Evolutionary conservation across 768 basidiomycete genomes (phyloP), one percentile per base, ranked within the genome.

Genomic region (Saitozyma podzolica): DNA sequence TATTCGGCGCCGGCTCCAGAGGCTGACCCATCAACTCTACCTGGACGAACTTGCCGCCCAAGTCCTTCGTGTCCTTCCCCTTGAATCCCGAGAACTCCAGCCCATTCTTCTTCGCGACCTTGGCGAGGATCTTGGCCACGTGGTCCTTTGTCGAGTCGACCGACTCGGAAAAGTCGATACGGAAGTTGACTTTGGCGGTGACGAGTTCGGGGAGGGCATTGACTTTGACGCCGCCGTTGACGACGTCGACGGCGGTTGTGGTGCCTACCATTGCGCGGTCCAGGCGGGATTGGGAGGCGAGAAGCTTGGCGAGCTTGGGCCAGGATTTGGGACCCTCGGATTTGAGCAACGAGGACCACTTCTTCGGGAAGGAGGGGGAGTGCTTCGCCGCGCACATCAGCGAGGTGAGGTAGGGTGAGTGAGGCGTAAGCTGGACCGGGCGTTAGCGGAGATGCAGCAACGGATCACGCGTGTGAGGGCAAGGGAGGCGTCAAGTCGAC

Each of bases 151-250:
- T 74, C 16, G 65, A 63, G 16, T 72, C 61, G 52, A 77, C 59
- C 17, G 58, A 65, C 56, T 75, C 74, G 1, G 67, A 62, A 59
- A 78, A 78, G 63, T 75, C 74, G 56, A 78, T 78, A 17, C 76
- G 67, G 65, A 74, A 73, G 59, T 78, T 78, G 66, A 78, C 69
- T 49, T 63, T 41, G 9, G 71, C 61, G 2, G 63, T 68, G 16
- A 78, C 76, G 4, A 69, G 53, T 56, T 76, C 75, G n/a, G 75
- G 75, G 8, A 76, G 43, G 45, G 70, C 72, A 45, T 74, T 76
- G 50, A 74, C 73, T 47, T 79, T 79, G 43, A 69, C 69, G 11
- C 78, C 78, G 20, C 76, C 78, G 52, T 65, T 43, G 61, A 79
- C 66, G 17, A 79, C 73, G 42, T 77, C 76, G 49, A 79, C 70